Evolutionary conservation across 2,329 filamentous ascomycete species (phyloP), one percentile per base, ranked within the genome.

Genomic region (Penicillium sp.): DNA sequence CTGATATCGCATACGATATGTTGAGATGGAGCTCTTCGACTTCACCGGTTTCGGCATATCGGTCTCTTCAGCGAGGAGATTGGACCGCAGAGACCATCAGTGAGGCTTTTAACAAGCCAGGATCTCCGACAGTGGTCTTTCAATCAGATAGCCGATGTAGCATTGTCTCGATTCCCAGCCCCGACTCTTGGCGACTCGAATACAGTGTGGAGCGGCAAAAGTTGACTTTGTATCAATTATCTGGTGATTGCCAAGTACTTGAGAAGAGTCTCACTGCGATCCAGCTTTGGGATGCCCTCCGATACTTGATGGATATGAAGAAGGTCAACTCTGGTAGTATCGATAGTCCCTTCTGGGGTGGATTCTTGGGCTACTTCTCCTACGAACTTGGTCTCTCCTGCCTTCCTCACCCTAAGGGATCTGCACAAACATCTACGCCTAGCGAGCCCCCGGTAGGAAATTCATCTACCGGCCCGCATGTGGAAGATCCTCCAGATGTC

Each of bases 331-430:
- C 62, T 18, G 75, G 74, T 1, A 67, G 70, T 57, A 37, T 49
- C 4, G 59, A 73, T 1, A 66, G 76, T 20, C 78, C 89, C 0
- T 96, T 96, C 69, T 85, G 89, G 73, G 92, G 90, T 49, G 92
- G 92, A 0, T 86, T 96, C 56, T 85, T 96, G 75, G 92, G 92
- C 0, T 95, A 88, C 66, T 82, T 91, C 49, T 91, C 89, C 0
- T 96, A 96, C 57, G 92, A 96, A 71, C 85, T 92, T 69, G 90
- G 90, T 0, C 76, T 95, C 1, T 77, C 71, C 6, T 67, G 71
- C 47, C 60, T 85, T 81, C 18, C 85, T 86, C 72, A 71, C 46
- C 65, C 69, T 2, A 67, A 69, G 31, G 53, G 46, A 53, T 88
- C 22, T 60, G 73, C 2, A 63, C 74, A 29, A 58, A 64, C 26